Evolutionary conservation across 345 rosid genomes (phyloP), one percentile per base, ranked within the genome.

Genomic region (Brassica rapa): DNA sequence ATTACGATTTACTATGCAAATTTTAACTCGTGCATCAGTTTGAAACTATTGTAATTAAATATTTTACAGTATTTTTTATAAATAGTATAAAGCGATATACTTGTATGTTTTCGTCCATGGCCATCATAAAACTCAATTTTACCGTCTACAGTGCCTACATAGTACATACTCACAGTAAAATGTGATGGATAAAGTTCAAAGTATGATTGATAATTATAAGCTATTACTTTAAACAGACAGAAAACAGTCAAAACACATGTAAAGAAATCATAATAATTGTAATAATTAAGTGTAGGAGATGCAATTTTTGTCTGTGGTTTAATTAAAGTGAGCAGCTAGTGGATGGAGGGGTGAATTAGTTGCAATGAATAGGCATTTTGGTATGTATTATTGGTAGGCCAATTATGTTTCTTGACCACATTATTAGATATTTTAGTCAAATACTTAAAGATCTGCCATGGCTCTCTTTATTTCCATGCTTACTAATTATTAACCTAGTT

Each of bases 381-480:
- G 33, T 41, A 63, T 67, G 66, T 68, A 79, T 79, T 66, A 79
- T 67, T 79, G 69, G 70, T 60, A 49, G 24, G 77, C 32, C 32
- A 79, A 72, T 72, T 49, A 79, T 66, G 73, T 66, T 33, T 66
- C 7, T 78, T 66, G 77, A 66, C 82, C 73, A 43, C 66, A 79
- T 68, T 73, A 79, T 49, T 73, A 57, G 19, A 16, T 33, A 25
- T 33, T 30, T 35, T 68, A 68, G 74, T 73, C 70, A 79, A 79
- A 73, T 51, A 55, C 29, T 68, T 65, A 53, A 73, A 25, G 39
- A 69, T 61, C n/a, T 73, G 59, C n/a, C 59, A 49, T 8, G 35
- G 27, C 35, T 74, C 77, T 69, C 71, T 73, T 80, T 80, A 74
- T 62, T 68, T 16, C 66, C 75, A 74, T 62, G 82, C 62, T 79